Evolutionary conservation across 192 early-diverging fungal genomes (phyloP).

Genomic region (Backusella parvicylindrica): DNA sequence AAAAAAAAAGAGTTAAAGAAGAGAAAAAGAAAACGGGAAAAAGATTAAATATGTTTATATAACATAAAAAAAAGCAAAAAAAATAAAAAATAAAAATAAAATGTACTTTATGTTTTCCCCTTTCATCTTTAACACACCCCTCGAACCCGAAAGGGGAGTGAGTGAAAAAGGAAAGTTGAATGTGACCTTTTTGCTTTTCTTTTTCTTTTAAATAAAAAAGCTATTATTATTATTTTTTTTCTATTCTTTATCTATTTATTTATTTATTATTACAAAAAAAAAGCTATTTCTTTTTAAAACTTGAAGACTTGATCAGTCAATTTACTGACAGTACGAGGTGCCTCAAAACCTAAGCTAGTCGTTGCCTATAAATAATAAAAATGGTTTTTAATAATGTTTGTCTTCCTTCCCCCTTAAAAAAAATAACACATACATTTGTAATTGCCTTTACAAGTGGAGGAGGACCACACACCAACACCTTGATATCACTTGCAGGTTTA

Average conservation of each 20-base stretch:
- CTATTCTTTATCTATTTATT: slow-evolving; percentile 43
- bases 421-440: slow-evolving; percentile 27
- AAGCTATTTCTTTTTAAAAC: slow-evolving; percentile 16
- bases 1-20: not conserved
- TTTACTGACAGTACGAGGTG: slow-evolving; percentile 26
- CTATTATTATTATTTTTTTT: not conserved
- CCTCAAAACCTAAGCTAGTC: slow-evolving; percentile 9
- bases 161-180: not conserved
- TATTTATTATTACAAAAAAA: slow-evolving; percentile 14
- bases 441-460: slow-evolving; percentile 63
- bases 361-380: slow-evolving; percentile 11
- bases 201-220: no score
- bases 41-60: not conserved
- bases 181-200: not conserved
- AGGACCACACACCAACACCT: slow-evolving; percentile 55
- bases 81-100: not conserved
- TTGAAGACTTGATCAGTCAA: slow-evolving; percentile 30
- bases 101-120: not conserved
- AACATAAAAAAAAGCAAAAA: not conserved
- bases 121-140: not conserved
- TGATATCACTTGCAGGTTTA: slow-evolving; percentile 46
- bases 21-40: not conserved
- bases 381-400: not conserved
- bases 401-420: not conserved
- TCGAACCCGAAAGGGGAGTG: not conserved